phyloP scores from a whole-genome alignment of 2,329 filamentous ascomycete species.

The Neurospora crassa region DNA sequence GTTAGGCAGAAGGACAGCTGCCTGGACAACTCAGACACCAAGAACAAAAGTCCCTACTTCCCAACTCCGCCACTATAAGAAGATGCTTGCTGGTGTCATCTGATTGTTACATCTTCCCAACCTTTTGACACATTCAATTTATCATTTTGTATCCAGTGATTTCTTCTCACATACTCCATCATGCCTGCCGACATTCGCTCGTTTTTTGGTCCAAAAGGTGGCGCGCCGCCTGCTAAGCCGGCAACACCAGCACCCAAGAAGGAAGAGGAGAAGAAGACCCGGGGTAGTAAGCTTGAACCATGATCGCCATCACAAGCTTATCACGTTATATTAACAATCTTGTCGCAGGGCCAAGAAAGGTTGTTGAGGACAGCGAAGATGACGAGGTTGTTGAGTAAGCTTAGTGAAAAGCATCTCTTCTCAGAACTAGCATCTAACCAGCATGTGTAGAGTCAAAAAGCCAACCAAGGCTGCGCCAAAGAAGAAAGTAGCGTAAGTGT shows the following conservation, averaged over 20 bases:
- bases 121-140: not conserved
- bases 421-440: constrained; percentile 7
- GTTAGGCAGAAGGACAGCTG: constrained; percentile 3
- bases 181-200: constrained; percentile 82
- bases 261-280: constrained; percentile 35
- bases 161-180: constrained; percentile 8
- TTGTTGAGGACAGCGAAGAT: constrained; percentile 74
- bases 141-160: no score
- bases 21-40: constrained; percentile 5
- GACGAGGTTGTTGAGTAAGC: constrained; percentile 47
- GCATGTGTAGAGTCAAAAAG: constrained; percentile 41
- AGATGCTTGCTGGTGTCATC: not conserved
- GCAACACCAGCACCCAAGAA: constrained; percentile 34
- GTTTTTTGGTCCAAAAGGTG: constrained; percentile 76
- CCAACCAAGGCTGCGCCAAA: constrained; percentile 37
- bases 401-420: not conserved
- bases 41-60: not conserved
- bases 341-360: constrained; percentile 47
- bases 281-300: constrained; percentile 31
- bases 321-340: not conserved
- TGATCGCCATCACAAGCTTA: not conserved
- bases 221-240: constrained; percentile 42
- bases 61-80: not conserved
- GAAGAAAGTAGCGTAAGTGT: constrained; percentile 45
- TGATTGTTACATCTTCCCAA: not conserved